Evolutionary conservation across 1,139 yeast species (phyloP).

Genomic region (Hanseniaspora sp.): DNA sequence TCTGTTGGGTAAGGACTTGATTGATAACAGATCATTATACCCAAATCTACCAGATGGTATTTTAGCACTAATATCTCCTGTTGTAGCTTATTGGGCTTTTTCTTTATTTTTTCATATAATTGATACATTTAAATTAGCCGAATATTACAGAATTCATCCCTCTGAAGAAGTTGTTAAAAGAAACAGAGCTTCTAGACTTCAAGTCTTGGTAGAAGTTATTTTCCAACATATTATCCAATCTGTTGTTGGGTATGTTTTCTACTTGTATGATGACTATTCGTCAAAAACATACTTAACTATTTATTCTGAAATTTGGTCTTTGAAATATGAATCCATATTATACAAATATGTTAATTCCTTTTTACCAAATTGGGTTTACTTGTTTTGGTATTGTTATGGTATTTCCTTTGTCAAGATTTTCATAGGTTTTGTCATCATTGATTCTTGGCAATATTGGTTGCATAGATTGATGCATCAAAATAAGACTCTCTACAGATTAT

Average conservation of each 20-base stretch:
- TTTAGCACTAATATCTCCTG: conserved; percentile 62
- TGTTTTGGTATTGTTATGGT: conserved; percentile 36
- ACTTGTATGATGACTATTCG: conserved; percentile 55
- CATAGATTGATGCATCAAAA: conserved; percentile 84
- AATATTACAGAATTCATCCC: conserved; percentile 79
- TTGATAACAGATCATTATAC: conserved; percentile 37
- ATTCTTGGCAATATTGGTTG: conserved; percentile 88
- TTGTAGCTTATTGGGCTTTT: conserved; percentile 72
- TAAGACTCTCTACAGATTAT: conserved; percentile 58
- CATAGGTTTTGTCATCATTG: conserved; percentile 63
- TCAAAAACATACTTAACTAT: conserved; percentile 38
- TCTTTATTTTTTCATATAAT: conserved; percentile 63
- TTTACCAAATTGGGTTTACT: conserved; percentile 4
- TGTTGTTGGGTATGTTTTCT: conserved; percentile 48
- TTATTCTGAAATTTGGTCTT: conserved; percentile 48
- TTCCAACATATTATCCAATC: conserved; percentile 79
- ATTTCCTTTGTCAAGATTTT: conserved; percentile 46
- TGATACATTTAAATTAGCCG: conserved; percentile 65
- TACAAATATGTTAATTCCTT: conserved; percentile 34
- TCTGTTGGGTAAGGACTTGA: conserved; percentile 18
- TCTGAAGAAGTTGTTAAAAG: conserved; percentile 67
- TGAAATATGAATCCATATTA: conserved; percentile 36
- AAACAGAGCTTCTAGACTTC: conserved; percentile 58
- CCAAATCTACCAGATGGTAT: conserved; percentile 61
- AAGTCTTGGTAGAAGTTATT: conserved; percentile 71